These are phyloP conservation scores for Colletotrichum chlorophyti DNA, from an alignment of 2,329 filamentous ascomycete species.

Conservation along the genomic window DNA sequence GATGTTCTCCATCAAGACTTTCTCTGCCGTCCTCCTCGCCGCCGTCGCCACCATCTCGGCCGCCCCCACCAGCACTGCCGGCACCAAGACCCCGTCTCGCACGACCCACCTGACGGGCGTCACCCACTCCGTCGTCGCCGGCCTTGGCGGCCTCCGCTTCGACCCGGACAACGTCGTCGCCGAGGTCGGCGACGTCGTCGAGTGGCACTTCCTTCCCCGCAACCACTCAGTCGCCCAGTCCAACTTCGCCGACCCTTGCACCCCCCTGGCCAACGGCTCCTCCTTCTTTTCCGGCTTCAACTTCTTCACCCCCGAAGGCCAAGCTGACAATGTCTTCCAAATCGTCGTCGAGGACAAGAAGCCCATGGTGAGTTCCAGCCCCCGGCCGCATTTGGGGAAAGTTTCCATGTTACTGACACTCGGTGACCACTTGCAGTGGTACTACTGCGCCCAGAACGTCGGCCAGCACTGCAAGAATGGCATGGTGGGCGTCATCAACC, in stretches of 20 bases:
- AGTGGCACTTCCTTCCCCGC: constrained; percentile 60
- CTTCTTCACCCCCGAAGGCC: constrained; percentile 42
- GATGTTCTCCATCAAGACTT: constrained; percentile 41
- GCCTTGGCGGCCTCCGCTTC: constrained; percentile 54
- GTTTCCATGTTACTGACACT: background rate
- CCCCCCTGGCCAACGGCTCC: constrained; percentile 42
- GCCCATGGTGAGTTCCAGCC: constrained; percentile 49
- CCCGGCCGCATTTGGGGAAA: too few relatives aligned
- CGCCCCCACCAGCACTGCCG: constrained; percentile 40
- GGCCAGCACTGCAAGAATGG: constrained; percentile 54
- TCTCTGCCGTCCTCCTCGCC: constrained; percentile 37
- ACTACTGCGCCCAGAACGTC: constrained; percentile 46
- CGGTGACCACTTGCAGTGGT: constrained; percentile 31
- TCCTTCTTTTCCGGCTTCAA: constrained; percentile 56
- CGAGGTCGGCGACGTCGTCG: constrained; percentile 54
- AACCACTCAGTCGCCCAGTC: constrained; percentile 58
- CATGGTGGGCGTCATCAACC: constrained; percentile 59
- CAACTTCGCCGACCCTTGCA: constrained; percentile 49
- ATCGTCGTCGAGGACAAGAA: constrained; percentile 47
- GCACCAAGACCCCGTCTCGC: constrained; percentile 37
- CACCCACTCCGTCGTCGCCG: constrained; percentile 54
- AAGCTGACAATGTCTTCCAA: constrained; percentile 51
- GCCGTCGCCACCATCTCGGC: constrained; percentile 36
- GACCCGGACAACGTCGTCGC: constrained; percentile 57
- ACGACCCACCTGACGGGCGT: constrained; percentile 45